Percentiles rank a stretch among this genome's conserved stretches.
Evolutionary conservation across 2,329 filamentous ascomycete species (phyloP).

Genomic region (Botrytis paeoniae): DNA sequence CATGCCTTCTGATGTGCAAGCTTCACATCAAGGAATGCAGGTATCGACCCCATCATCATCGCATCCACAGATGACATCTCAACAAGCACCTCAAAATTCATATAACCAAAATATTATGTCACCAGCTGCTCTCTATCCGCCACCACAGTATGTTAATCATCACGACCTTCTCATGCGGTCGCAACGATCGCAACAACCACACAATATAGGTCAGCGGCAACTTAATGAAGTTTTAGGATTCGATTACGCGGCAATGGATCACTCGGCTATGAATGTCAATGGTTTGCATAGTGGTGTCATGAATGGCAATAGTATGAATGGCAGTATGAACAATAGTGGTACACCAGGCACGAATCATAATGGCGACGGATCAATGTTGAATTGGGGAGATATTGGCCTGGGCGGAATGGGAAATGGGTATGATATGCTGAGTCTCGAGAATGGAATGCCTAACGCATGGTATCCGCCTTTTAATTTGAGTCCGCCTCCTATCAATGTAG

Average conservation of each 20-base stretch:
- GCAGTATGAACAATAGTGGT: neutral
- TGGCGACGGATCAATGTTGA: constrained; percentile 20
- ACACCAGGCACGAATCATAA: constrained; percentile 18
- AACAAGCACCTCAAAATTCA: constrained; percentile 17
- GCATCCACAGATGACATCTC: constrained; percentile 22
- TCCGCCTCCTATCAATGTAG: constrained; percentile 56
- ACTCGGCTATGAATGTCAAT: constrained; percentile 34
- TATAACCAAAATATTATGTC: constrained; percentile 35
- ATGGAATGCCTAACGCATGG: constrained; percentile 62
- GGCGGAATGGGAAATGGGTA: constrained; percentile 10
- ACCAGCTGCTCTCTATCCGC: constrained; percentile 33
- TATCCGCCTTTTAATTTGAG: constrained; percentile 93
- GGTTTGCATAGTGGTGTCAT: constrained; percentile 30
- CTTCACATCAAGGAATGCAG: constrained; percentile 12
- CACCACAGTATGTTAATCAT: constrained; percentile 39
- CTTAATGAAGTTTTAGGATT: constrained; percentile 76
- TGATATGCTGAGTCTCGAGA: neutral
- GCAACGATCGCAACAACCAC: constrained; percentile 48
- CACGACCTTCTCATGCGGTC: constrained; percentile 49
- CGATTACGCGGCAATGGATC: constrained; percentile 59
- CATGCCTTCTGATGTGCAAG: constrained; percentile 26
- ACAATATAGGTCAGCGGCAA: constrained; percentile 61
- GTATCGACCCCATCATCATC: neutral
- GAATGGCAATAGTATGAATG: constrained; percentile 15
- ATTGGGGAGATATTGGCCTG: constrained; percentile 10